Evolutionary conservation across 164 flowering plant genomes (phyloP), one percentile per base, ranked within the genome.

Genomic region (Dillenia suffruticosa): DNA sequence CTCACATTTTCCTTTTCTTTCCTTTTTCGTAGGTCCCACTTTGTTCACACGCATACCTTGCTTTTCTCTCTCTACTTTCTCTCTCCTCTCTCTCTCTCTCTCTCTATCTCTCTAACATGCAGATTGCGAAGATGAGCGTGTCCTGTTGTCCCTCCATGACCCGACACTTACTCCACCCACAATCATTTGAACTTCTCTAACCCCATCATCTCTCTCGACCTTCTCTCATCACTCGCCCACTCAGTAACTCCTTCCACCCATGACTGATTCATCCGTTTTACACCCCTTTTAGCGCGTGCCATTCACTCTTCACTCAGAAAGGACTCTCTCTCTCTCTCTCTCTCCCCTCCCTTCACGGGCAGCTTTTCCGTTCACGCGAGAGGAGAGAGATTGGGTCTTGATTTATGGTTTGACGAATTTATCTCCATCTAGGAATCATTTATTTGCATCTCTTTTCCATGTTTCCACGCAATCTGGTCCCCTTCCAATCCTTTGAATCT

Each of bases 111-210:
- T 32, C 40, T 32, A 32, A 32, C 40, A 2, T 4, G 7, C 40
- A 32, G 40, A 32, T 32, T 32, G 5, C 40, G 6, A 7, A 32
- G 40, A 32, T 81, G 77, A 69, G 83, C 89, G 78, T 85, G 83
- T 81, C 74, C 64, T 70, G 49, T 64, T 88, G 96, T 86, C 76
- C 74, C 79, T 64, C 40, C 64, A 12, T 57, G 9, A 19, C 72
- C 84, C 75, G 82, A 83, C 94, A 85, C 62, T 54, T 72, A 51
- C 76, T 62, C 70, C 57, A 60, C 32, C 68, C 74, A 71, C 78
- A 85, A 88, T 88, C 85, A 88, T 85, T 85, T 81, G 77, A 56
- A 69, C 64, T 26, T 12, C 13, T 1, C 59, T 1, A 19, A 8
- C 51, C 9, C 44, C 46, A 9, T 54, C 12, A 44, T 52, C 22